These are phyloP conservation scores for Macroventuria anomochaeta DNA, from an alignment of 2,329 filamentous ascomycete species.

Conservation along the genomic window DNA sequence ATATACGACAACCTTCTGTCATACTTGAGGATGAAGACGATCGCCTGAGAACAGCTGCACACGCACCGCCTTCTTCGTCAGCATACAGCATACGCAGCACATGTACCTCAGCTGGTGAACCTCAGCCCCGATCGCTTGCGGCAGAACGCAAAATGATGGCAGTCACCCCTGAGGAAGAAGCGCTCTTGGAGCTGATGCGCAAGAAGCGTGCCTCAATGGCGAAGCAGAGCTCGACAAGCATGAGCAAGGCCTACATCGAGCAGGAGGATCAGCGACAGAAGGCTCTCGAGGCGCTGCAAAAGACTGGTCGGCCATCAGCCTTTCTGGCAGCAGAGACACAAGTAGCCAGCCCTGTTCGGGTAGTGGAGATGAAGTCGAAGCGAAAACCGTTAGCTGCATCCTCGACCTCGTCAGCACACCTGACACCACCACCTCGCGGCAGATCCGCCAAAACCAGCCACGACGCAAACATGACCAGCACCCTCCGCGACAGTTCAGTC, in stretches of 20 bases:
- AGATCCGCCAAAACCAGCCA: slow-evolving; percentile 28
- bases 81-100: slow-evolving; percentile 38
- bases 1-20: slow-evolving; percentile 47
- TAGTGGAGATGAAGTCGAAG: slow-evolving; percentile 25
- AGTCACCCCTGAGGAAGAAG: slow-evolving; percentile 59
- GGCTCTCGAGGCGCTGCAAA: slow-evolving; percentile 22
- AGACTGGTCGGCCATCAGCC: slow-evolving; percentile 31
- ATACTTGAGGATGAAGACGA: slow-evolving; percentile 44
- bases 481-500: slow-evolving; percentile 40
- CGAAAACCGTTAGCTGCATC: slow-evolving; percentile 28
- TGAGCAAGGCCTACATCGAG: slow-evolving; percentile 33
- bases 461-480: slow-evolving; percentile 25
- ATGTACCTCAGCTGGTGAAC: slow-evolving; percentile 44
- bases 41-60: slow-evolving; percentile 40
- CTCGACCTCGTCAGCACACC: slow-evolving; percentile 31
- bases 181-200: slow-evolving; percentile 58
- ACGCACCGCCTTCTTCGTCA: slow-evolving; percentile 32
- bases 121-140: slow-evolving; percentile 37
- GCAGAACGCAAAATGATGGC: slow-evolving; percentile 52
- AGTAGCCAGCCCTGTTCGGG: slow-evolving; percentile 26
- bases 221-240: slow-evolving; percentile 41
- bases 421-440: slow-evolving; percentile 33
- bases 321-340: slow-evolving; percentile 37
- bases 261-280: slow-evolving; percentile 40
- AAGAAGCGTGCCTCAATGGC: slow-evolving; percentile 57